phyloP scores from a whole-genome alignment of 192 early-diverging fungal species.

The Linnemannia zychae region DNA sequence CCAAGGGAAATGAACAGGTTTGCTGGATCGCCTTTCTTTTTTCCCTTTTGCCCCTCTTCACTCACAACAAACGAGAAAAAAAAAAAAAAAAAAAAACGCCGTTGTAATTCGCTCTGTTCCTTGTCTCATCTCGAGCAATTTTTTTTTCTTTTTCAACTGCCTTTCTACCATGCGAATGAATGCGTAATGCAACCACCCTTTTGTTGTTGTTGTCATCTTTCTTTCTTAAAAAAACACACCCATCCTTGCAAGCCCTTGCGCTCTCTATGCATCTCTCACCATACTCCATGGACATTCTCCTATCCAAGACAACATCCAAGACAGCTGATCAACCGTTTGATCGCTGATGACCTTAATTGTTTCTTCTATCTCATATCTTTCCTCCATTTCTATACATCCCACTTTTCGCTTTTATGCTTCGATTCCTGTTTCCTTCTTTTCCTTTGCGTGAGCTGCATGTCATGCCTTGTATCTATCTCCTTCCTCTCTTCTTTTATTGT shows the following conservation, averaged over 20 bases:
- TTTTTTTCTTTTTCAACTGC: neutral
- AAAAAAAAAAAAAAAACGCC: neutral
- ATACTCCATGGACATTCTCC: too few relatives aligned
- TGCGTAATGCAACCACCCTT: neutral
- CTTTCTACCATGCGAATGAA: too few relatives aligned
- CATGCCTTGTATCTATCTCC: neutral
- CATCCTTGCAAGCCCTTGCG: neutral
- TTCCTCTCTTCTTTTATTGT: neutral
- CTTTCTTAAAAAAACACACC: neutral
- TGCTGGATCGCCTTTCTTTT: too few relatives aligned
- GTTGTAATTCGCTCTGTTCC: neutral
- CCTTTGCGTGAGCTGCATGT: neutral
- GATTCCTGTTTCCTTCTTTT: neutral
- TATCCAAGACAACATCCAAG: neutral
- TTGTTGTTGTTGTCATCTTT: neutral
- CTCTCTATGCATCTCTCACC: neutral
- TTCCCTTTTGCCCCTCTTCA: neutral
- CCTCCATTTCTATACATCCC: neutral
- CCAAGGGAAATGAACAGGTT: neutral
- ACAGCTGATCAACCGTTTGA: neutral
- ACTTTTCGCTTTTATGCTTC: neutral
- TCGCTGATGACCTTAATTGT: neutral
- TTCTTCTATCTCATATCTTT: neutral
- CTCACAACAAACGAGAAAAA: neutral
- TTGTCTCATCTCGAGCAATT: neutral